These are phyloP conservation scores for Neoboletus brunneissimus DNA, from an alignment of 768 basidiomycete species.

Conservation along the genomic window DNA sequence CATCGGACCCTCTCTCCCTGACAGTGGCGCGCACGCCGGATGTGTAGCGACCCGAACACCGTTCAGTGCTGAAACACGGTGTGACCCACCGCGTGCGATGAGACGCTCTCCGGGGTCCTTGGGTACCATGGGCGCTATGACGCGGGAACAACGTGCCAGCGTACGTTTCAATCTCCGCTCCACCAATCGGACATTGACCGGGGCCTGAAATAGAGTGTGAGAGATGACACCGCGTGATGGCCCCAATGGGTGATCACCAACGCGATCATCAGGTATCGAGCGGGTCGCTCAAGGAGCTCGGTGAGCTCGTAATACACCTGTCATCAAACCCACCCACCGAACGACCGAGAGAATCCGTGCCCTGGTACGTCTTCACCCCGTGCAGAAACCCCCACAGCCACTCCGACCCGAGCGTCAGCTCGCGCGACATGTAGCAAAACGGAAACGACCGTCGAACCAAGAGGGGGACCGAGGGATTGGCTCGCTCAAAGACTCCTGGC, in stretches of 20 bases:
- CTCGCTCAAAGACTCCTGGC: constrained; percentile 7
- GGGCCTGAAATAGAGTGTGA: too few species aligned
- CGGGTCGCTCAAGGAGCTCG: too few species aligned
- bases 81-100: neutral
- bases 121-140: neutral
- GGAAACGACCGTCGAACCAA: neutral
- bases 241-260: too few species aligned
- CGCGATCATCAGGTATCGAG: too few species aligned
- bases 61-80: neutral
- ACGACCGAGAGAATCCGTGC: too few species aligned
- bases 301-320: too few species aligned
- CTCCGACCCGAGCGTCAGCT: neutral
- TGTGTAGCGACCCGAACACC: neutral
- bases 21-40: neutral
- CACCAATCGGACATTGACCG: constrained; percentile 2
- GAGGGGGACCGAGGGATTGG: neutral
- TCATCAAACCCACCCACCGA: too few species aligned
- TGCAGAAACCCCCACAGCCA: constrained; percentile 1
- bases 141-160: neutral
- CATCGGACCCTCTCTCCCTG: neutral
- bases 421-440: neutral
- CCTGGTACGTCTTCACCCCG: neutral
- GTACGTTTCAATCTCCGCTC: constrained; percentile 7
- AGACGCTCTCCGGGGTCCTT: constrained; percentile 3
- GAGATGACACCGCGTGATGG: too few species aligned